phyloP scores from a whole-genome alignment of 225 moss, liverwort and hornwort species.

The Pseudoscleropodium purum region DNA sequence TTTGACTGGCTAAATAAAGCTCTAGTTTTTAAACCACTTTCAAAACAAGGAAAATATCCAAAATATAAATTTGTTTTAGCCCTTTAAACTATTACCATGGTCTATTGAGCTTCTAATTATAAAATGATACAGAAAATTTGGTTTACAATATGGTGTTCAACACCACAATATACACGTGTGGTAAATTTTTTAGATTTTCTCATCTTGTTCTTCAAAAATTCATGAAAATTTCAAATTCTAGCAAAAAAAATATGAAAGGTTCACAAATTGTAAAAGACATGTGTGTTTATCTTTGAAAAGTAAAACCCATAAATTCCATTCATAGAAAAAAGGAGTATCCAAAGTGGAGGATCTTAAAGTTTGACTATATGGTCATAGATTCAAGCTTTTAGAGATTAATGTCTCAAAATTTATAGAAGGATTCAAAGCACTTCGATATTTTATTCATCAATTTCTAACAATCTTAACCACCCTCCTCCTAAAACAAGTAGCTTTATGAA shows the following conservation, averaged over 20 bases:
- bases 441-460: not conserved
- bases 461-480: not conserved
- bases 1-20: not conserved
- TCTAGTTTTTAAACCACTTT: not conserved
- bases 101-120: not conserved
- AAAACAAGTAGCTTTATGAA: too few relatives aligned
- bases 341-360: not conserved
- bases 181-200: not conserved
- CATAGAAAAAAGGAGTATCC: not conserved
- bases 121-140: not conserved
- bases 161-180: not conserved
- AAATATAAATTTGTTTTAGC: not conserved
- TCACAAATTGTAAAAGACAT: not conserved
- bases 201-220: not conserved
- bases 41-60: not conserved
- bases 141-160: not conserved
- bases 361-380: not conserved
- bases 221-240: not conserved
- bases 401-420: not conserved
- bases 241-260: not conserved
- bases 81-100: not conserved
- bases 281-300: not conserved
- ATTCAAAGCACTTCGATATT: not conserved
- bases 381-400: not conserved
- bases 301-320: not conserved